Base-by-base conservation (phyloP, 495 filamentous ascomycete species). In the Melanomma pulvis-pyrius region DNA sequence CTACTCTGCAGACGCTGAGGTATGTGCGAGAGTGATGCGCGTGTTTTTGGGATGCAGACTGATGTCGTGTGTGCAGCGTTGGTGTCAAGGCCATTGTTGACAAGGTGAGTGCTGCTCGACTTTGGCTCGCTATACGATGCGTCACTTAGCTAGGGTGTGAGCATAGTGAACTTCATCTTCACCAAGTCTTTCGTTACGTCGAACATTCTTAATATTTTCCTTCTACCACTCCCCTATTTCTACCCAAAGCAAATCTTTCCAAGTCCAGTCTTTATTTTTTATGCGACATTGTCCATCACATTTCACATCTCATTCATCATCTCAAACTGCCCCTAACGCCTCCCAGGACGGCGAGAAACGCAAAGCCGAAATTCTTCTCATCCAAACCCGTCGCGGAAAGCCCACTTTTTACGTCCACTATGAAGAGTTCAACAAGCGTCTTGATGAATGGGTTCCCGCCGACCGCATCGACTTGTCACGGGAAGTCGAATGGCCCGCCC, bases 381-480 rank as follows among this genome's bases (percentile, higher is more conserved):
- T 97, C 47, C 85, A 88, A 71, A 89, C 90, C 53, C 87, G 90
- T 8, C 93, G 94, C 71, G 91, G 90, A 68, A 86, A 90, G 25
- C 63, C 57, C 12, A 59, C 29, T 21, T 69, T 30, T 57, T 87
- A 84, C 74, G 93, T 96, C 70, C 96, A 98, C 76, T 98, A 98
- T 77, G 92, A 97, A 63, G 96, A 97, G 68, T 98, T 97, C 86
- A 98, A 98, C 80, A 98, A 98, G 74, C 94, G 94, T 80, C 84
- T 98, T 19, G 94, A 98, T 77, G 93, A 98, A 83, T 98, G 96
- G 96, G 85, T 98, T 46, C 81, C 88, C 0, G 84, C 88, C 34
- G 80, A 84, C 44, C 85, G 93, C 12, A 89, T 98, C 67, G 91
- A 98, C 74, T 87, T 98, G 51, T 76, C 83, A 6, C 81, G 86